Evolutionary conservation across 1,284 basidiomycete genomes (phyloP).

Genomic region (Trichosporon ovoides): DNA sequence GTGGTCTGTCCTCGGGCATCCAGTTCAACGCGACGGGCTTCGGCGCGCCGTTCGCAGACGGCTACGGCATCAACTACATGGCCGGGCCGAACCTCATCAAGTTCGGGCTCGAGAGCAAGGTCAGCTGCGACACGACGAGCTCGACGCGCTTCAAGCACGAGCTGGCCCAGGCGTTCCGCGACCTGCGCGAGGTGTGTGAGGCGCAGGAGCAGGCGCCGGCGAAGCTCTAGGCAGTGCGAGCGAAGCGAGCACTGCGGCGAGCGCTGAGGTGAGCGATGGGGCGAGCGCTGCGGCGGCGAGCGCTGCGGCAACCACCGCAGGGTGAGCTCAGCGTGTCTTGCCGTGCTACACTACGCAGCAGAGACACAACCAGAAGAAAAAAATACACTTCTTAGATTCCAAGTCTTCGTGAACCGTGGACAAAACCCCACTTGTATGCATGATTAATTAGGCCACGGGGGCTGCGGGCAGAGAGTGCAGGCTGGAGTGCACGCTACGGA

Average conservation of each 20-base stretch:
- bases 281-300: too few species aligned
- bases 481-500: too few species aligned
- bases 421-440: too few species aligned
- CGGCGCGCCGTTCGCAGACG: constrained; percentile 70
- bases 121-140: constrained; percentile 63
- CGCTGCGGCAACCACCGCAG: too few species aligned
- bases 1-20: constrained; percentile 78
- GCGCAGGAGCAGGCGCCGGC: constrained; percentile 20
- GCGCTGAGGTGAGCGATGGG: too few species aligned
- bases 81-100: constrained; percentile 75
- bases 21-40: constrained; percentile 90
- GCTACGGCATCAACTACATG: constrained; percentile 90
- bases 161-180: constrained; percentile 63
- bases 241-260: background rate
- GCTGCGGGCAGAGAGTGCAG: too few species aligned
- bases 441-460: too few species aligned
- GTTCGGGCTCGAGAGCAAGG: constrained; percentile 92
- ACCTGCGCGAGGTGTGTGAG: constrained; percentile 64
- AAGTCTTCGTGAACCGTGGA: too few species aligned
- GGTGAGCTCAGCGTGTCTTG: too few species aligned
- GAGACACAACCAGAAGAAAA: too few species aligned
- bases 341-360: too few species aligned
- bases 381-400: too few species aligned
- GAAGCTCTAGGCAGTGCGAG: constrained; percentile 22
- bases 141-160: constrained; percentile 66